Evolutionary conservation across 306 rosid species (phyloP).

Genomic region (Cicer pinnatifidum): DNA sequence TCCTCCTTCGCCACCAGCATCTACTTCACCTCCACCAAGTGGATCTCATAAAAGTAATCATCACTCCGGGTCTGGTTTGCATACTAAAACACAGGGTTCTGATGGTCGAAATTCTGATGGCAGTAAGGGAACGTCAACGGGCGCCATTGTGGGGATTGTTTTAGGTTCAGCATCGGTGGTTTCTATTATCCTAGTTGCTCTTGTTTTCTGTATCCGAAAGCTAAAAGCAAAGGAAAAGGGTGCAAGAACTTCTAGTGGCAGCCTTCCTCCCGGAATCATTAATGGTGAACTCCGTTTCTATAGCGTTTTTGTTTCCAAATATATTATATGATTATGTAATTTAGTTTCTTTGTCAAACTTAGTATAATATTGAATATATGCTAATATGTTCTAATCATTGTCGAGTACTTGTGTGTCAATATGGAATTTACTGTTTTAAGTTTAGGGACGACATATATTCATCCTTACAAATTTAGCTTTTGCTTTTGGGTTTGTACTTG

Average conservation of each 20-base stretch:
- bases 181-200: slow-evolving; percentile 56
- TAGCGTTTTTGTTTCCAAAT: slow-evolving; percentile 20
- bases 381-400: background rate
- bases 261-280: slow-evolving; percentile 57
- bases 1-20: slow-evolving; percentile 66
- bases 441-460: background rate
- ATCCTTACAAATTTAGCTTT: slow-evolving; percentile 26
- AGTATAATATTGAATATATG: slow-evolving; percentile 15
- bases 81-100: slow-evolving; percentile 46
- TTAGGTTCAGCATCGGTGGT: slow-evolving; percentile 61
- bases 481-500: slow-evolving; percentile 41
- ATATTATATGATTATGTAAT: slow-evolving; percentile 14
- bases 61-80: slow-evolving; percentile 63
- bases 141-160: slow-evolving; percentile 72
- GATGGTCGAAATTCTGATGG: slow-evolving; percentile 51
- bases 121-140: slow-evolving; percentile 51
- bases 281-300: slow-evolving; percentile 61
- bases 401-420: background rate
- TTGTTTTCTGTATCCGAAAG: slow-evolving; percentile 65
- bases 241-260: slow-evolving; percentile 62
- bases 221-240: slow-evolving; percentile 59
- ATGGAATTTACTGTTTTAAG: too few relatives aligned
- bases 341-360: slow-evolving; percentile 34
- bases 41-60: slow-evolving; percentile 51
- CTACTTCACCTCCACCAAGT: slow-evolving; percentile 57